These are phyloP conservation scores for Claviceps citrina DNA, from an alignment of 2,329 filamentous ascomycete genomes.

Conservation along the genomic window DNA sequence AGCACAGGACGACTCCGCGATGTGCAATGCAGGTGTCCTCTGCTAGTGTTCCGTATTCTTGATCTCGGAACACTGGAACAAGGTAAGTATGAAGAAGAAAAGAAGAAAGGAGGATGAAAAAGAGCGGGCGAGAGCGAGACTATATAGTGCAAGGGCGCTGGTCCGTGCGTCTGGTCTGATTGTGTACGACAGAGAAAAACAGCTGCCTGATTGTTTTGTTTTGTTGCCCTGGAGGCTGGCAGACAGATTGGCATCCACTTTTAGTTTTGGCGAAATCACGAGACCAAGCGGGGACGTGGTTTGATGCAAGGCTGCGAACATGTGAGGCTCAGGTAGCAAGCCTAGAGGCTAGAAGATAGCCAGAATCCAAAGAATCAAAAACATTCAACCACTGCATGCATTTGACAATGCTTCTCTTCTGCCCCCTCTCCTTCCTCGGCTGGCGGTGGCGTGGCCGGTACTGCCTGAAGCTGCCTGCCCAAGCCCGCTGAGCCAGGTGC, in stretches of 20 bases:
- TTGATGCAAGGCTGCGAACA: too few relatives aligned
- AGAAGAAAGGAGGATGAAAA: slow-evolving; percentile 10
- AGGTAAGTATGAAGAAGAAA: slow-evolving; percentile 37
- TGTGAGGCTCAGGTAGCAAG: too few relatives aligned
- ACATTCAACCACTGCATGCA: too few relatives aligned
- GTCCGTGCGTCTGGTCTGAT: slow-evolving; percentile 11
- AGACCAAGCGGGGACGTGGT: too few relatives aligned
- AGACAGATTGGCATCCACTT: slow-evolving; percentile 3
- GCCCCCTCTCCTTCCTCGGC: background rate
- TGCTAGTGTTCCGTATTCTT: slow-evolving; percentile 26
- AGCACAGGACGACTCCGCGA: slow-evolving; percentile 31
- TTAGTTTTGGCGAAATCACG: too few relatives aligned
- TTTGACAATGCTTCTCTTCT: too few relatives aligned
- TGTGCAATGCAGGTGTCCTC: slow-evolving; percentile 38
- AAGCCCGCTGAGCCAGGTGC: background rate
- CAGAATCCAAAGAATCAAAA: too few relatives aligned
- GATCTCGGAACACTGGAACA: slow-evolving; percentile 28
- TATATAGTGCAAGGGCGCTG: slow-evolving; percentile 12
- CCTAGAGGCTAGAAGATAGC: too few relatives aligned
- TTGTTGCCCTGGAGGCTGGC: background rate
- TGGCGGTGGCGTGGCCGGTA: too few relatives aligned
- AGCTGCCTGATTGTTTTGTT: slow-evolving; percentile 6
- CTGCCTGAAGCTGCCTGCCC: too few relatives aligned
- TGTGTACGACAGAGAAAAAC: background rate
- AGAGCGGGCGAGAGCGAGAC: slow-evolving; percentile 2